Conservation (phyloP, 345 rosid genomes). For the Corchorus capsularis region DNA sequence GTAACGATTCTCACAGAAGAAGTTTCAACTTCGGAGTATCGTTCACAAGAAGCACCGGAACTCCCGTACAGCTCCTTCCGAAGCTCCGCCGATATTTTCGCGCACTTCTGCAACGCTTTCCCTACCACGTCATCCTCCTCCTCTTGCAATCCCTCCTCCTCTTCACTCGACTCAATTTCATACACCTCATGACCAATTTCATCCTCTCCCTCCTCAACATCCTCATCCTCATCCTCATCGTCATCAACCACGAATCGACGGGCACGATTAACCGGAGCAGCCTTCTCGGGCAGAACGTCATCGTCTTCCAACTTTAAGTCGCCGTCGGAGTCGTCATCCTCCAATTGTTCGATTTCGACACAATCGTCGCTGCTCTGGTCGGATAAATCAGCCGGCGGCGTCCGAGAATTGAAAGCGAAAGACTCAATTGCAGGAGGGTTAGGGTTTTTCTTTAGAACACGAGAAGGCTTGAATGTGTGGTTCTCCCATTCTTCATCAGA, state of each 20-base stretch:
- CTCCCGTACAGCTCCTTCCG: conserved; percentile 75
- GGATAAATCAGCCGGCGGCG: conserved; percentile 8
- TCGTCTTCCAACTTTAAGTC: conserved; percentile 38
- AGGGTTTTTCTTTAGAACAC: conserved; percentile 53
- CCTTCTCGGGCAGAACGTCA: conserved; percentile 47
- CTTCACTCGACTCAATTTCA: conserved; percentile 54
- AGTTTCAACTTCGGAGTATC: conserved; percentile 83
- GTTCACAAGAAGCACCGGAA: conserved; percentile 59
- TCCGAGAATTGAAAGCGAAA: conserved; percentile 51
- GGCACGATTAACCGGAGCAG: conserved; percentile 48
- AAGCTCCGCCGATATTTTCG: conserved; percentile 76
- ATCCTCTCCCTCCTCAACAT: conserved; percentile 24
- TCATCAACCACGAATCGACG: conserved; percentile 81
- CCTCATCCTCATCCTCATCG: conserved; percentile 49
- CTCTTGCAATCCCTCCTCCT: conserved; percentile 39
- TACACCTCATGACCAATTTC: conserved; percentile 45
- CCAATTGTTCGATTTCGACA: conserved; percentile 38
- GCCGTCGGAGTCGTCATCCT: neutral
- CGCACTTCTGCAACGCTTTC: conserved; percentile 83
- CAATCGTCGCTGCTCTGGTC: conserved; percentile 50
- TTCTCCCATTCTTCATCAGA: conserved; percentile 91
- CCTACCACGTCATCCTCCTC: conserved; percentile 88
- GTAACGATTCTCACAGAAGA: conserved; percentile 82
- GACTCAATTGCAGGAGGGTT: conserved; percentile 78
- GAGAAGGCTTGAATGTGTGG: conserved; percentile 78